These are phyloP conservation scores for Clitopilus passeckerianus DNA, from an alignment of 768 basidiomycete genomes.

Conservation along the genomic window DNA sequence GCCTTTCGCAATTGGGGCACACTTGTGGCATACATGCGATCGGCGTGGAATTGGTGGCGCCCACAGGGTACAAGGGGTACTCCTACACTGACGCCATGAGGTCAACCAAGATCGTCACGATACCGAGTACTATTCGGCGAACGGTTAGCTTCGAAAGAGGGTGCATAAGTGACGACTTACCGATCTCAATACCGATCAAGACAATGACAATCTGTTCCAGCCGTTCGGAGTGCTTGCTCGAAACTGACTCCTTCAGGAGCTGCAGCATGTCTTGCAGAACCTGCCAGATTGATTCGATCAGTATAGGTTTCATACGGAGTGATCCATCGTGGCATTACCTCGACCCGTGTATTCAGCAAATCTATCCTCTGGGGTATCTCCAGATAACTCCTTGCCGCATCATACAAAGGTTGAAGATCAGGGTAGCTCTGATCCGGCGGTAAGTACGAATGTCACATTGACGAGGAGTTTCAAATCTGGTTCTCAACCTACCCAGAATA, in stretches of 20 bases:
- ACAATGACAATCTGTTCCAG: conserved; percentile 92
- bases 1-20: too few relatives aligned
- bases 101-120: conserved; percentile 88
- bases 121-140: conserved; percentile 63
- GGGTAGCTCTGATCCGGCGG: conserved; percentile 67
- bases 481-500: conserved; percentile 75
- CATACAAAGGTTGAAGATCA: conserved; percentile 92
- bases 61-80: neutral
- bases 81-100: conserved; percentile 41
- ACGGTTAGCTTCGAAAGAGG: conserved; percentile 1
- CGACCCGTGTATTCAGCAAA: conserved; percentile 89
- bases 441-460: conserved; percentile 1
- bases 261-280: conserved; percentile 97
- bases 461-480: neutral
- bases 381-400: conserved; percentile 88
- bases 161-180: conserved; percentile 30
- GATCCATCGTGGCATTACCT: conserved; percentile 41
- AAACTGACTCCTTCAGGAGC: conserved; percentile 91
- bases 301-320: conserved; percentile 2
- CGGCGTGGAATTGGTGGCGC: neutral
- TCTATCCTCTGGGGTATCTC: conserved; percentile 94
- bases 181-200: conserved; percentile 85
- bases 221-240: conserved; percentile 84
- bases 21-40: neutral
- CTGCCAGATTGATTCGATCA: conserved; percentile 27